Percentiles rank a stretch among this genome's conserved stretches.
These are phyloP conservation scores for Lecanicillium sp. DNA, from an alignment of 2,329 filamentous ascomycete genomes.

Conservation along the genomic window DNA sequence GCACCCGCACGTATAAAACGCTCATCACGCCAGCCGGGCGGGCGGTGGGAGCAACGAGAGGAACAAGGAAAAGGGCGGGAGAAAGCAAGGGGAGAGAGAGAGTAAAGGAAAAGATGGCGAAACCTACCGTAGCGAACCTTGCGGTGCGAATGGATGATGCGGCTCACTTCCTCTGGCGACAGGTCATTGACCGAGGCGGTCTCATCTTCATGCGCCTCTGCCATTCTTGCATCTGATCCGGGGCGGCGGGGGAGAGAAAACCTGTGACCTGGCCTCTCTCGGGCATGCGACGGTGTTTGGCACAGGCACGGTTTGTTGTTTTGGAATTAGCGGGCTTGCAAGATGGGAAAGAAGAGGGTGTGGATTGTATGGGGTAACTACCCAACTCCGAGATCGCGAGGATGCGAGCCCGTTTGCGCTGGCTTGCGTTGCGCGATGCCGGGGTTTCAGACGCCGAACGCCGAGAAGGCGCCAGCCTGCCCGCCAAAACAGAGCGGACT, in stretches of 20 bases:
- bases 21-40: neutral
- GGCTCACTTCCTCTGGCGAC: conserved; percentile 57
- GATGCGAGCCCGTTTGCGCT: no score
- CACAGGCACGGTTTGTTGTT: no score
- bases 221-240: conserved; percentile 26
- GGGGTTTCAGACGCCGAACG: conserved; percentile 26
- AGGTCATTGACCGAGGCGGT: conserved; percentile 45
- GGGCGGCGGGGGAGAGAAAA: no score
- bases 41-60: neutral
- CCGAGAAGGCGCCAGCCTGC: conserved; percentile 18
- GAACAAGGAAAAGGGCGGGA: no score
- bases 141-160: conserved; percentile 61
- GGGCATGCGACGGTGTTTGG: neutral
- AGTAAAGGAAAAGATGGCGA: no score
- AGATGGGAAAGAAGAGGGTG: no score
- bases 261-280: no score
- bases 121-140: conserved; percentile 61
- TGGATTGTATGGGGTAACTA: no score
- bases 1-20: conserved; percentile 3
- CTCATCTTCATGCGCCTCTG: conserved; percentile 36
- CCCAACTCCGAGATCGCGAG: conserved; percentile 17
- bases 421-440: conserved; percentile 13
- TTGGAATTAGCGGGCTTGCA: no score
- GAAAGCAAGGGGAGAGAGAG: neutral
- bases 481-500: conserved; percentile 11